phyloP scores from a whole-genome alignment of 441 rosid genomes.

The Pelargonium myrrhifolium region DNA sequence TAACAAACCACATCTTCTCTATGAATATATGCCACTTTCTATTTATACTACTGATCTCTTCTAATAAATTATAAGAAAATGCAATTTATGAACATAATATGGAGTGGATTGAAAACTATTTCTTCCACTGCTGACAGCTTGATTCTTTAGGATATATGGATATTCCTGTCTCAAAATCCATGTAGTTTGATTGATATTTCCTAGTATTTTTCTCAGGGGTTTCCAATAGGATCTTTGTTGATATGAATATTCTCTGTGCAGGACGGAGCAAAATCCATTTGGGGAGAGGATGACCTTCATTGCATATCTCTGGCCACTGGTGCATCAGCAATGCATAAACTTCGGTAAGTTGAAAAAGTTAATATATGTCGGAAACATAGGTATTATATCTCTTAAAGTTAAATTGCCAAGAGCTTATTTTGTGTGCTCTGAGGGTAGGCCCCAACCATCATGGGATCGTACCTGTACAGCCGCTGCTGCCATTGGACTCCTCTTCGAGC shows the following conservation, averaged over 20 bases:
- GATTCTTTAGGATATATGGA: too few species aligned
- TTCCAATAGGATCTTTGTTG: neutral
- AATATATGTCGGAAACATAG: neutral
- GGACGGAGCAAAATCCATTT: slow-evolving; percentile 67
- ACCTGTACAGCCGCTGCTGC: slow-evolving; percentile 94
- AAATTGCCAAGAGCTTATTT: neutral
- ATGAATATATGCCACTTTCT: too few species aligned
- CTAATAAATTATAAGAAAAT: too few species aligned
- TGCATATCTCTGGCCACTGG: slow-evolving; percentile 66
- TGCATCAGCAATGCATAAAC: slow-evolving; percentile 87
- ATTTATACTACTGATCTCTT: too few species aligned
- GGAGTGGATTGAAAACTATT: too few species aligned
- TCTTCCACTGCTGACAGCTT: too few species aligned
- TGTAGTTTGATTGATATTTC: too few species aligned
- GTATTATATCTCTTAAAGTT: slow-evolving; percentile 3
- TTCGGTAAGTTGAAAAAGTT: slow-evolving; percentile 39
- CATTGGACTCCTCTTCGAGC: slow-evolving; percentile 58
- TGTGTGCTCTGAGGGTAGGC: slow-evolving; percentile 35
- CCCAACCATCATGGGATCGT: slow-evolving; percentile 93
- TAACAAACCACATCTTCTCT: too few species aligned
- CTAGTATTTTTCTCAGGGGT: neutral
- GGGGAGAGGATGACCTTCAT: slow-evolving; percentile 69
- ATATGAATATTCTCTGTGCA: slow-evolving; percentile 17
- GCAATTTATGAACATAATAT: too few species aligned
- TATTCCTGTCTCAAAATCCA: too few species aligned